phyloP scores from a whole-genome alignment of 176 grass and related monocot species.

The Triticum monococcum region DNA sequence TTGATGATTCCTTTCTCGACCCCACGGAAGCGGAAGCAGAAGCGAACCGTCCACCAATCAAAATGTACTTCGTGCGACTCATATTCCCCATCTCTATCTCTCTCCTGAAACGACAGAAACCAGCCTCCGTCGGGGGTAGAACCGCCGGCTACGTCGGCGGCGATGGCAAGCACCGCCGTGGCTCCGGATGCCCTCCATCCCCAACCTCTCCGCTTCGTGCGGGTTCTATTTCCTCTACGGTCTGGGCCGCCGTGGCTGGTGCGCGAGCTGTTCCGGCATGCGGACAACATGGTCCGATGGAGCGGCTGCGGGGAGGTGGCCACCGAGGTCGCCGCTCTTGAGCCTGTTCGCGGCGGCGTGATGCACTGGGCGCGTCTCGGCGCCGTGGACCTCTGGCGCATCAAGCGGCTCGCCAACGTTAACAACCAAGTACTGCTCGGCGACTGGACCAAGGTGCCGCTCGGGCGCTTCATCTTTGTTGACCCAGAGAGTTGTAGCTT shows the following conservation, averaged over 20 bases:
- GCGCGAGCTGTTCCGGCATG: constrained; percentile 59
- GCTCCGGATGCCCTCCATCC: no score
- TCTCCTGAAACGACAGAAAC: no score
- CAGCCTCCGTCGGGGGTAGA: no score
- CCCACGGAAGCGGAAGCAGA: no score
- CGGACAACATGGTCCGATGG: constrained; percentile 57
- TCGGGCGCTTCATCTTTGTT: constrained; percentile 60
- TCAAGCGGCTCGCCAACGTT: constrained; percentile 63
- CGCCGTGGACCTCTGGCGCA: constrained; percentile 78
- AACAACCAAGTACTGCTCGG: constrained; percentile 40
- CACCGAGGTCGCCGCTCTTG: constrained; percentile 50
- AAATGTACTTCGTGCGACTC: no score
- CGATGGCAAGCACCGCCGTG: no score
- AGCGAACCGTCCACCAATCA: no score
- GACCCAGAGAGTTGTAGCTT: constrained; percentile 64
- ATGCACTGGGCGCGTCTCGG: constrained; percentile 64
- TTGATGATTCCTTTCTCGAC: no score
- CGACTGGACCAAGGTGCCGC: constrained; percentile 67
- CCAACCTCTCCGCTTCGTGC: no score
- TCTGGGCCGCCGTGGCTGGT: constrained; percentile 18
- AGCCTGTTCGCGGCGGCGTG: constrained; percentile 49
- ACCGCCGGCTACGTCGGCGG: no score
- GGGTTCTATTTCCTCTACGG: no score
- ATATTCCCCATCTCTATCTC: no score
- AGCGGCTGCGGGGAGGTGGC: constrained; percentile 67